Base-by-base conservation (phyloP, 768 basidiomycete genomes). In the Trametes coccinea region DNA sequence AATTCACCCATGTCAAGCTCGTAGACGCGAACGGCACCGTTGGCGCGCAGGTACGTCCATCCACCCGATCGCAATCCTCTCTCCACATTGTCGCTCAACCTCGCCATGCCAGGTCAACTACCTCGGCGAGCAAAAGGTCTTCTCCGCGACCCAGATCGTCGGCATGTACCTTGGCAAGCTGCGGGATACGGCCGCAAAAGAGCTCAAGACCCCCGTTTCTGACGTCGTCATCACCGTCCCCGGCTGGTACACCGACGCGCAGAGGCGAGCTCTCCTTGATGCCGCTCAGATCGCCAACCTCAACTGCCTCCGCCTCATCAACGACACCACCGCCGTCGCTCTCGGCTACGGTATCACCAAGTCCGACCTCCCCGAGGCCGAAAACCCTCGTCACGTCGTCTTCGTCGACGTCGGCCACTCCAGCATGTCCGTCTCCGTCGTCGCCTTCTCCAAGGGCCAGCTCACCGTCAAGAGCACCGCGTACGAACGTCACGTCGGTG, bases 271-370 rank as follows among this genome's bases (percentile, higher is more conserved):
- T 0, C 71, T 96, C 63, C 82, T 94, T 59, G 93, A 95, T 68
- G 94, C 97, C 33, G 94, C 94, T 45, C 71, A 84, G 61, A 93
- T 99, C 69, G 93, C 92, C 57, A 88, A 90, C 60, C 84, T 98
- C 63, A 97, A 94, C 75, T 78, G 86, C 65, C 91, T 98, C 62
- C 92, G 96, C 53, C 83, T 99, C 75, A 93, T 98, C 81, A 98
- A 98, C 79, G 97, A 98, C 74, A 88, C 90, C 59, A 98, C 96
- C 64, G 97, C 96, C 55, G 84, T 89, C 59, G 97, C 97, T 43
- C 89, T 99, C 73, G 94, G 93, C 54, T 99, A 96, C 78, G 97
- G 97, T 67, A 98, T 98, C 82, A 99, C 96, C 66, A 99, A 99
- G 78, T 86, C 90, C 30, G 97, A 99, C 74, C 87, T 99, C 46